These are phyloP conservation scores for Colletotrichum tamarilloi DNA, from an alignment of 2,329 filamentous ascomycete species.

Conservation along the genomic window DNA sequence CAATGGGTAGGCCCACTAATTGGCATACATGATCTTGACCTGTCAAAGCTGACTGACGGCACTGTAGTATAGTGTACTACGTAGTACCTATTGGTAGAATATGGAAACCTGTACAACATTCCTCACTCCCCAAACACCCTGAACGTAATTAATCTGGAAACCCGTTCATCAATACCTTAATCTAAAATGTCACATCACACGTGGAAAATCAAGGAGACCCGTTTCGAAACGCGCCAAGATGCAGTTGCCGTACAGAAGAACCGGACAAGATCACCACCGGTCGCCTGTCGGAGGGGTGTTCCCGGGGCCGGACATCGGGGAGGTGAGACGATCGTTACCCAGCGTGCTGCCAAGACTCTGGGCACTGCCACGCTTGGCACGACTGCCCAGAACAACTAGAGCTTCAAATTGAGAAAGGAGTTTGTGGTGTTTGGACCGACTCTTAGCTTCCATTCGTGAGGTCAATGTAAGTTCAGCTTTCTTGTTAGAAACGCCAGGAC, in stretches of 20 bases:
- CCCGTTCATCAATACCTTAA: not conserved
- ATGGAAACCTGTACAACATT: not conserved
- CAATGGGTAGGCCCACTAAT: constrained; percentile 1
- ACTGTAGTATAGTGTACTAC: not conserved
- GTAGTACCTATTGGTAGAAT: not conserved
- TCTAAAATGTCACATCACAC: constrained; percentile 6
- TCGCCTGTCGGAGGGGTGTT: not conserved
- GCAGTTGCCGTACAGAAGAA: not conserved
- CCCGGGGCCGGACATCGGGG: not conserved
- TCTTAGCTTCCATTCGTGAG: not conserved
- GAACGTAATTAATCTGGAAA: constrained; percentile 12
- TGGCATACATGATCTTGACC: not conserved
- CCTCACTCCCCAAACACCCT: not conserved
- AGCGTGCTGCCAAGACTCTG: constrained; percentile 17
- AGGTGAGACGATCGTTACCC: constrained; percentile 21
- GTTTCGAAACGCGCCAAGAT: constrained; percentile 24
- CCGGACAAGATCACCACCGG: constrained; percentile 8
- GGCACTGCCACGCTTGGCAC: constrained; percentile 32
- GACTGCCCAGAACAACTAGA: constrained; percentile 20
- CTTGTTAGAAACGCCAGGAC: not conserved
- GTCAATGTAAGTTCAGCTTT: not conserved
- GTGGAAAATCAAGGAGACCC: constrained; percentile 12
- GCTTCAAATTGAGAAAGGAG: constrained; percentile 24
- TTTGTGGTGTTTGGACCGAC: not conserved
- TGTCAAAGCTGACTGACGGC: not conserved